Conservation (phyloP, 2,329 filamentous ascomycete species). For the Hymenoscyphus occultus region DNA sequence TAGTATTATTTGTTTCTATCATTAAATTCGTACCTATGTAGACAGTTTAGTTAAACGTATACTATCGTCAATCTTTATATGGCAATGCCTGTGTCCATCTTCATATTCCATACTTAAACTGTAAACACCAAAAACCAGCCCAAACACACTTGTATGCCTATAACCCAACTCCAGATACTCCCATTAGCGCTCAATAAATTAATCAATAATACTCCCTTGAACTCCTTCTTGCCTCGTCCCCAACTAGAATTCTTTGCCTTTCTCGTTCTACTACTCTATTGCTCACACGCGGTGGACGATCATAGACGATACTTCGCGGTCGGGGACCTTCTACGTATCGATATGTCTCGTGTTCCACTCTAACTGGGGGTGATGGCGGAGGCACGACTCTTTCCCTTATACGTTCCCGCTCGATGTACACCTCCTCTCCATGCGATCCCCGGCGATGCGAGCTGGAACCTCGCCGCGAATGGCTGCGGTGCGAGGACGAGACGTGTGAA, state of each 20-base stretch:
- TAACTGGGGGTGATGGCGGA: conserved; percentile 2
- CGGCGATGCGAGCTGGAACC: conserved; percentile 1
- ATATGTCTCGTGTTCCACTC: conserved; percentile 24
- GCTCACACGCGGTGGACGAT: conserved; percentile 23
- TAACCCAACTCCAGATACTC: not conserved
- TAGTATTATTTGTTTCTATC: not conserved
- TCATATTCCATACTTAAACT: not conserved
- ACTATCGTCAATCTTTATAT: not conserved
- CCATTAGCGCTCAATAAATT: not conserved
- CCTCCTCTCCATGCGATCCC: conserved; percentile 21
- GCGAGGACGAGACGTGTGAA: conserved; percentile 9
- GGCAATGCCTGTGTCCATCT: not conserved
- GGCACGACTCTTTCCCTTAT: conserved; percentile 18
- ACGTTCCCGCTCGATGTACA: conserved; percentile 31
- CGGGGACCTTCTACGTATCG: conserved; percentile 26
- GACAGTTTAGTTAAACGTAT: not conserved
- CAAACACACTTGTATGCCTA: not conserved
- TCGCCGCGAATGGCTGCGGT: not conserved
- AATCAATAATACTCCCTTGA: conserved; percentile 30
- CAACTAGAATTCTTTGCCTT: conserved; percentile 26
- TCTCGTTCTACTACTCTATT: conserved; percentile 26
- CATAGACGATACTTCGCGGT: conserved; percentile 26
- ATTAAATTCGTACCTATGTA: not conserved
- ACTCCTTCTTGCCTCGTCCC: conserved; percentile 26
- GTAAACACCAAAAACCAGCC: too few relatives aligned